phyloP scores from a whole-genome alignment of 1,139 yeast species.

The Scheffersomyces insectosa region DNA sequence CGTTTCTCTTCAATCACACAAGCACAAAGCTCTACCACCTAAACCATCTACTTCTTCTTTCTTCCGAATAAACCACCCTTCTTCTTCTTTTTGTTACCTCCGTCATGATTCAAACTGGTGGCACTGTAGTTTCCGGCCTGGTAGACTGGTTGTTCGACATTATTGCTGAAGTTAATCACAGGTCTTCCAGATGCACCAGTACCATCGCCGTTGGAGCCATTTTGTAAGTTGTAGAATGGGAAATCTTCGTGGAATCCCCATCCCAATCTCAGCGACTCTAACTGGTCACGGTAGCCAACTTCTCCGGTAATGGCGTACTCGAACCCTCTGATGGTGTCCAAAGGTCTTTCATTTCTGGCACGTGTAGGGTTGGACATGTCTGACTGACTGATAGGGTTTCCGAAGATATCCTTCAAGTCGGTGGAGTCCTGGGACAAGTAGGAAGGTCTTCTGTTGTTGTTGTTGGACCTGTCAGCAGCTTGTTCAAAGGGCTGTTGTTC shows the following conservation, averaged over 20 bases:
- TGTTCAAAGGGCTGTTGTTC: slow-evolving; percentile 96
- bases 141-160: slow-evolving; percentile 64
- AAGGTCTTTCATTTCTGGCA: slow-evolving; percentile 88
- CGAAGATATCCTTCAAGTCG: slow-evolving; percentile 77
- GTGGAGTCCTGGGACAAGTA: slow-evolving; percentile 26
- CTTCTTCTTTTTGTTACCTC: slow-evolving; percentile 46
- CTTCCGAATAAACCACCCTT: slow-evolving; percentile 79
- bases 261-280: slow-evolving; percentile 76
- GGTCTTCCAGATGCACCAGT: slow-evolving; percentile 26
- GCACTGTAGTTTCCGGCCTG: slow-evolving; percentile 55
- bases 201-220: slow-evolving; percentile 18
- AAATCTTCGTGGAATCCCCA: slow-evolving; percentile 66
- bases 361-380: slow-evolving; percentile 93
- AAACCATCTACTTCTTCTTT: slow-evolving; percentile 30
- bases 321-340: slow-evolving; percentile 90
- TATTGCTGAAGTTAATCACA: slow-evolving; percentile 30
- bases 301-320: slow-evolving; percentile 95
- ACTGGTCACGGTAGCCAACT: slow-evolving; percentile 67
- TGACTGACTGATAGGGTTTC: slow-evolving; percentile 68
- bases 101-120: slow-evolving; percentile 38
- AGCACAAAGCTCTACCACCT: background rate
- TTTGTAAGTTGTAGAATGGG: slow-evolving; percentile 33
- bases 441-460: slow-evolving; percentile 27
- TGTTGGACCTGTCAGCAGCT: slow-evolving; percentile 49
- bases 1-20: too few species aligned